These are phyloP conservation scores for Bryoglossum gracile DNA, from an alignment of 495 filamentous ascomycete species.

Conservation along the genomic window DNA sequence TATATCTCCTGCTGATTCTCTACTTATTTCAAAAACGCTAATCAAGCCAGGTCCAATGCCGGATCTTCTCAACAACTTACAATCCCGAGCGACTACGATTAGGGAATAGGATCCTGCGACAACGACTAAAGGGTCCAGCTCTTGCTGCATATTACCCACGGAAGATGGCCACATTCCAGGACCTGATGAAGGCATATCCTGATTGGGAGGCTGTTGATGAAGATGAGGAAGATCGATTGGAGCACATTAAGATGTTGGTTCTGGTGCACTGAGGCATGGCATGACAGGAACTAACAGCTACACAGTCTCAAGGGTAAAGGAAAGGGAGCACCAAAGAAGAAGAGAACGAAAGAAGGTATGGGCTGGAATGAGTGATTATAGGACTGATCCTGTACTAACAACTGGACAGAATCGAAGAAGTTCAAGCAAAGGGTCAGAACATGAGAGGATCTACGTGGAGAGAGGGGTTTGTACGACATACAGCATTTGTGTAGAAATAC, in stretches of 20 bases:
- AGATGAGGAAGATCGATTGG: conserved; percentile 66
- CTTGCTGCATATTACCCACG: conserved; percentile 82
- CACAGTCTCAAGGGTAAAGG: conserved; percentile 65
- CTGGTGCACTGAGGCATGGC: conserved; percentile 3
- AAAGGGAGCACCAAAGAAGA: conserved; percentile 90
- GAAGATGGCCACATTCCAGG: conserved; percentile 57
- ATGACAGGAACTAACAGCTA: conserved; percentile 23
- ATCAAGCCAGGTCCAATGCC: conserved; percentile 65
- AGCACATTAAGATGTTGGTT: conserved; percentile 61
- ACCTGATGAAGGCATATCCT: conserved; percentile 57
- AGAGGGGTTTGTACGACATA: conserved; percentile 10
- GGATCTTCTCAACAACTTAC: conserved; percentile 83
- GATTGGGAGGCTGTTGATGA: conserved; percentile 62
- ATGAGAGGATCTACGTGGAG: conserved; percentile 5
- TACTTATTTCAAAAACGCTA: conserved; percentile 10
- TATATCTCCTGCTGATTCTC: background rate
- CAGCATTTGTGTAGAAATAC: conserved; percentile 15
- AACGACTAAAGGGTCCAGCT: conserved; percentile 70
- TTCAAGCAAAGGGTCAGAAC: conserved; percentile 25
- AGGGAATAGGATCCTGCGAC: conserved; percentile 82
- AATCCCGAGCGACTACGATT: conserved; percentile 75
- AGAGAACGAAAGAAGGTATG: conserved; percentile 60
- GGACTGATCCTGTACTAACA: conserved; percentile 1
- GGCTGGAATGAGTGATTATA: background rate
- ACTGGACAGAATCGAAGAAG: conserved; percentile 34